A percentile compares a stretch with the other conserved stretches of the same genome.
These are phyloP conservation scores for Chlorella sp. DNA, from an alignment of 139 green algal genomes.

Conservation along the genomic window DNA sequence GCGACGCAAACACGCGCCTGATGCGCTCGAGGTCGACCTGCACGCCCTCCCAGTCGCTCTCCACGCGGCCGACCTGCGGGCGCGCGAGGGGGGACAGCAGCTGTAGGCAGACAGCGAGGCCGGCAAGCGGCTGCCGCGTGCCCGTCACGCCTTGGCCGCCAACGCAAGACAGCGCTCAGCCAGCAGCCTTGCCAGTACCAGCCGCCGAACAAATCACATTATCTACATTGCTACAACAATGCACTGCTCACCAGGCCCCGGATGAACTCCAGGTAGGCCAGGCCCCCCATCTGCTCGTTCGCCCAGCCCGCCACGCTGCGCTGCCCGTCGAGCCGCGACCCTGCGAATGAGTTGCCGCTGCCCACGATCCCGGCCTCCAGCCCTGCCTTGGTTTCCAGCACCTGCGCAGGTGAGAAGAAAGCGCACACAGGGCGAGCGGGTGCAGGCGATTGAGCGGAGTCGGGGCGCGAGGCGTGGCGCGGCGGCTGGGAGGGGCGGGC, in stretches of 20 bases:
- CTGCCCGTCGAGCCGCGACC: constrained; percentile 84
- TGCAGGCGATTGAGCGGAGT: too few species aligned
- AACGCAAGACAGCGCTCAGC: too few species aligned
- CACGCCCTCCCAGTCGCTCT: constrained; percentile 86
- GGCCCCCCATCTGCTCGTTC: constrained; percentile 87
- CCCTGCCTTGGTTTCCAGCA: constrained; percentile 88
- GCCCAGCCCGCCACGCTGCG: constrained; percentile 79
- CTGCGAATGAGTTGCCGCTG: constrained; percentile 84
- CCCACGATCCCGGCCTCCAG: constrained; percentile 84
- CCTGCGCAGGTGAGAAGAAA: constrained; percentile 25
- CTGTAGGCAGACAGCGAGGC: too few species aligned
- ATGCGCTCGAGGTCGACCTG: constrained; percentile 73
- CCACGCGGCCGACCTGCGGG: constrained; percentile 85
- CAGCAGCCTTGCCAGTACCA: too few species aligned
- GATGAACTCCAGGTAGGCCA: constrained; percentile 92
- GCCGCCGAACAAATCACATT: too few species aligned
- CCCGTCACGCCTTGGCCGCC: too few species aligned
- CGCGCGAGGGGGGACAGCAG: too few species aligned
- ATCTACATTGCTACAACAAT: too few species aligned
- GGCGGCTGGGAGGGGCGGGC: too few species aligned
- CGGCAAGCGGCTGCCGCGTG: too few species aligned
- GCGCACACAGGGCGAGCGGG: too few species aligned
- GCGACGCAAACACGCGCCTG: constrained; percentile 1
- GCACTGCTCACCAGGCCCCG: constrained; percentile 74
- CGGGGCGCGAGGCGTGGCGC: too few species aligned